Conservation (phyloP, 805 yeast genomes). For the Spathaspora passalidarum region DNA sequence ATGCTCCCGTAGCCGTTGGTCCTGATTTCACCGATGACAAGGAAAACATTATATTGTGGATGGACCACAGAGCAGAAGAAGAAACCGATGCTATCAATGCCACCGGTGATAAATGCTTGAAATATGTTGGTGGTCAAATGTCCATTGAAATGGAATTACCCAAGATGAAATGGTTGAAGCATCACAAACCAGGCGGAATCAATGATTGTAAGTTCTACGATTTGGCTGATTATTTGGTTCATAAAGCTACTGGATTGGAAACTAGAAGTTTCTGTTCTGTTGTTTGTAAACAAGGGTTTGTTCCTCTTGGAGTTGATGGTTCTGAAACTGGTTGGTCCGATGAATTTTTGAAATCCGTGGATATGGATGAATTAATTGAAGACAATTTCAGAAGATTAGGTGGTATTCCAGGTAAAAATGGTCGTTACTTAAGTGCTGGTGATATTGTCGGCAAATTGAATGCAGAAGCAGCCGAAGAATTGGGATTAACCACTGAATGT, state of each 20-base stretch:
- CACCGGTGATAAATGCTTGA: slow-evolving; percentile 73
- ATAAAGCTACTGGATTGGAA: slow-evolving; percentile 83
- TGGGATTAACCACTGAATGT: slow-evolving; percentile 78
- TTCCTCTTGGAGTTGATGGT: slow-evolving; percentile 89
- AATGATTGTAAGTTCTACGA: slow-evolving; percentile 82
- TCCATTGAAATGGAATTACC: slow-evolving; percentile 98
- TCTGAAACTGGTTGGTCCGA: slow-evolving; percentile 86
- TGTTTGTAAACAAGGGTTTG: slow-evolving; percentile 93
- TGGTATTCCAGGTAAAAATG: slow-evolving; percentile 73
- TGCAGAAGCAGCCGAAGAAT: slow-evolving; percentile 65
- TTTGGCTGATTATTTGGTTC: slow-evolving; percentile 87
- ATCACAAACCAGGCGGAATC: slow-evolving; percentile 63
- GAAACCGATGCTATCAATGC: slow-evolving; percentile 82
- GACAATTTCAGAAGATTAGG: slow-evolving; percentile 80
- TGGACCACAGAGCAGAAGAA: slow-evolving; percentile 92
- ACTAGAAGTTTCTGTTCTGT: slow-evolving; percentile 87
- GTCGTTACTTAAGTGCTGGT: slow-evolving; percentile 81
- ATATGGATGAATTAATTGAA: slow-evolving; percentile 71
- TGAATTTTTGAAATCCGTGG: slow-evolving; percentile 67
- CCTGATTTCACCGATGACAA: slow-evolving; percentile 73
- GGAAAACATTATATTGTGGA: slow-evolving; percentile 92
- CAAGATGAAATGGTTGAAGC: slow-evolving; percentile 93
- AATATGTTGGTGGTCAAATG: slow-evolving; percentile 96
- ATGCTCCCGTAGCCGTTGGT: slow-evolving; percentile 82
- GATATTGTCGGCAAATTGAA: slow-evolving; percentile 78